Conservation (phyloP, 306 rosid species). For the Sicyos baderoa region DNA sequence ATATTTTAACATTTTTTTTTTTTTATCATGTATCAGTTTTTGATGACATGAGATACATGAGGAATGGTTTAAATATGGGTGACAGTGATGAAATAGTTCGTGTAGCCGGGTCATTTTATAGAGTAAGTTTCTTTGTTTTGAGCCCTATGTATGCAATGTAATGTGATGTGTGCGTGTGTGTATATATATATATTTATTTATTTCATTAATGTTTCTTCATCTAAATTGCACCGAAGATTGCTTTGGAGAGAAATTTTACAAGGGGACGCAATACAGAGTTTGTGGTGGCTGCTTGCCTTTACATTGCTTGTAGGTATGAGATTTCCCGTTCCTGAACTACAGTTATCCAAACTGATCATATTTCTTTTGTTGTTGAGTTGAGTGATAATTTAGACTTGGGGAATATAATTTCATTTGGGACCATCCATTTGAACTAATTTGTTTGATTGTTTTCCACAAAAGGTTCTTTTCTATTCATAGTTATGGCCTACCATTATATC, state of each 20-base stretch:
- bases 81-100: slow-evolving; percentile 29
- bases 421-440: background rate
- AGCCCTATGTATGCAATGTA: background rate
- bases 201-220: slow-evolving; percentile 19
- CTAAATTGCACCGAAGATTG: slow-evolving; percentile 42
- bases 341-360: background rate
- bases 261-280: slow-evolving; percentile 62
- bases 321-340: slow-evolving; percentile 11
- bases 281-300: slow-evolving; percentile 74
- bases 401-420: background rate
- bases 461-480: no score
- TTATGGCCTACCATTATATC: no score
- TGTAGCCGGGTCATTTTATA: slow-evolving; percentile 40
- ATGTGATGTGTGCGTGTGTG: background rate
- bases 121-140: slow-evolving; percentile 28
- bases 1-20: background rate
- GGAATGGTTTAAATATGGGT: slow-evolving; percentile 37
- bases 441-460: no score
- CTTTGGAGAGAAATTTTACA: slow-evolving; percentile 60
- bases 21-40: slow-evolving; percentile 28
- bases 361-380: background rate
- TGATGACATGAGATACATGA: slow-evolving; percentile 35
- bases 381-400: background rate
- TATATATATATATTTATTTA: slow-evolving; percentile 11
- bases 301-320: slow-evolving; percentile 70